phyloP scores from a whole-genome alignment of 2,329 filamentous ascomycete genomes.

The Exserohilum rostratum region DNA sequence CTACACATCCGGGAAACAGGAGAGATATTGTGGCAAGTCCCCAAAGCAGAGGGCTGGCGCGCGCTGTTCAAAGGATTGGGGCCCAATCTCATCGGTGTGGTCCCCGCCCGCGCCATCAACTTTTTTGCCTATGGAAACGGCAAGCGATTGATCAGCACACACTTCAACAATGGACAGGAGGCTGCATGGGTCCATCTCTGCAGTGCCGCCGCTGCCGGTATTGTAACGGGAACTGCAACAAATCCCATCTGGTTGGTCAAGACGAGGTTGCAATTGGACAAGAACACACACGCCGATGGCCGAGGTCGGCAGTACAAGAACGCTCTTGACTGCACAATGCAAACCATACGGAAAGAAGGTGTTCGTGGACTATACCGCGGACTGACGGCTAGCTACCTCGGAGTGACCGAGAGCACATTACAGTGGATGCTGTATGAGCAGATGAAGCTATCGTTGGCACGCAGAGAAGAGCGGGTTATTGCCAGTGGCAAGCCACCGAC shows the following conservation, averaged over 20 bases:
- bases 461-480: slow-evolving; percentile 63
- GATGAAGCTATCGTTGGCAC: slow-evolving; percentile 76
- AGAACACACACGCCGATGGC: slow-evolving; percentile 69
- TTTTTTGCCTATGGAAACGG: slow-evolving; percentile 94
- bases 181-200: slow-evolving; percentile 77
- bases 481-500: slow-evolving; percentile 67
- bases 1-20: slow-evolving; percentile 85
- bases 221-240: slow-evolving; percentile 87
- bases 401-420: slow-evolving; percentile 85
- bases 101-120: slow-evolving; percentile 88
- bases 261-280: slow-evolving; percentile 89
- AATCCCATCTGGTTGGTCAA: slow-evolving; percentile 98
- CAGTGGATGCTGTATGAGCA: slow-evolving; percentile 97
- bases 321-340: slow-evolving; percentile 82
- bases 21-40: slow-evolving; percentile 81
- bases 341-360: slow-evolving; percentile 82
- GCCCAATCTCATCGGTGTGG: slow-evolving; percentile 86
- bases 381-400: slow-evolving; percentile 88
- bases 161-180: slow-evolving; percentile 73
- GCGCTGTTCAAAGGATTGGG: slow-evolving; percentile 93
- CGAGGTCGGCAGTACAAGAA: slow-evolving; percentile 79
- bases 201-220: slow-evolving; percentile 77
- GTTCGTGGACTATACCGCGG: slow-evolving; percentile 84
- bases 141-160: slow-evolving; percentile 78
- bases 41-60: slow-evolving; percentile 79